Evolutionary conservation across 164 flowering plant species (phyloP), one percentile per base, ranked within the genome.

Genomic region (Liriodendron chinense): DNA sequence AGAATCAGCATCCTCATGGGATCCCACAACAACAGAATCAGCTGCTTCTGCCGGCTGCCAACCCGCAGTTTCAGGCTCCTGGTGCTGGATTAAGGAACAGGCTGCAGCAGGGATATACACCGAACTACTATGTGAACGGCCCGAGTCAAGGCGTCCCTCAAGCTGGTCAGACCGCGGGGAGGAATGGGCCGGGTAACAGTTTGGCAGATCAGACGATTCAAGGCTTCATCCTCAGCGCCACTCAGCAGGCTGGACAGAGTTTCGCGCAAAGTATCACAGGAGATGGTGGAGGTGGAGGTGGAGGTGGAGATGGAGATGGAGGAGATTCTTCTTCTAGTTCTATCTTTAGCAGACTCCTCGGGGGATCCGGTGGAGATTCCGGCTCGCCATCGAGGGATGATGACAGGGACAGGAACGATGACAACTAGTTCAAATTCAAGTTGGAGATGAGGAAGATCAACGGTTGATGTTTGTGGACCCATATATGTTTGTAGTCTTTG

Each of bases 161-260:
- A 25, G 49, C 57, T 16, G 2, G 14, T 24, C 26, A 7, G 47
- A 59, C 21, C 9, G 56, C 16, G 9, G 59, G 59, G 34, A 21
- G 28, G 53, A 34, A 34, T 20, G 65, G 65, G 47, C 25, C 26
- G 8, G 71, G 66, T n/a, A 71, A 76, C 21, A 25, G 68, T 26
- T 70, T 76, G 69, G 61, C 70, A 48, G 25, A 76, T 25, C 61
- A 49, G 21, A 23, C 59, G 2, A 23, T 66, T 28, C 61, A 49
- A 9, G 47, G 64, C 7, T 47, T 76, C 7, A 9, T 64, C 20
- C 63, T 49, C 25, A 23, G 74, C 8, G 66, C 77, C 7, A 5
- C 26, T 21, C 66, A 75, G 57, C 77, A 75, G 72, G 23, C 65
- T 12, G 78, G 74, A 16, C 74, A 70, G 70, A 70, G 9, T 65